Evolutionary conservation across 805 yeast species (phyloP).

Genomic region (Sungouiozyma intestinalis): DNA sequence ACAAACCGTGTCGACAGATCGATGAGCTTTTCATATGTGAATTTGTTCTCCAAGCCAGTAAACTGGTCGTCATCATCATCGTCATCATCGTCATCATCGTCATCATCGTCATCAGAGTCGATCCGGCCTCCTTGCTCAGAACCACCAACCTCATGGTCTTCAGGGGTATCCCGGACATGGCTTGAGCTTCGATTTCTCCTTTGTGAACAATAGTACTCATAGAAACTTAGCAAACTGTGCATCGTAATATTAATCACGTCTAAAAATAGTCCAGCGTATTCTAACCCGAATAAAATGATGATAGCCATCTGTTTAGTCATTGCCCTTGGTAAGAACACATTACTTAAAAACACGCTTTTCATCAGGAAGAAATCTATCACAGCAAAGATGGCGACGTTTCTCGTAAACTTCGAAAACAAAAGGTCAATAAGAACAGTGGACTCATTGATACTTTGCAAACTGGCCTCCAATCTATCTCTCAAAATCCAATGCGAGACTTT

Average conservation of each 20-base stretch:
- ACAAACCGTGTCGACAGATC: conserved; percentile 42
- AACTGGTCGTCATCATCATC: conserved; percentile 35
- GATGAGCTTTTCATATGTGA: conserved; percentile 45
- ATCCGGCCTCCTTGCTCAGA: background rate
- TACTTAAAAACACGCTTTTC: background rate
- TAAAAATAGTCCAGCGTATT: conserved; percentile 54
- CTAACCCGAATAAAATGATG: conserved; percentile 47
- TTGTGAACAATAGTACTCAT: conserved; percentile 36
- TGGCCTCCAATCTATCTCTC: conserved; percentile 35
- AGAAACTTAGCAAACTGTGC: conserved; percentile 31
- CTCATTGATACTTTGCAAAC: conserved; percentile 36
- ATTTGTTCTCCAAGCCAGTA: conserved; percentile 58
- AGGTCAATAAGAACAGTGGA: conserved; percentile 24
- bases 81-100: conserved; percentile 24
- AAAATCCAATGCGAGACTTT: conserved; percentile 74
- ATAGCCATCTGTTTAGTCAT: background rate
- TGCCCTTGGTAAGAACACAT: background rate
- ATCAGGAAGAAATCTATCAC: conserved; percentile 36
- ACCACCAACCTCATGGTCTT: background rate
- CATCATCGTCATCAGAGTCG: conserved; percentile 6
- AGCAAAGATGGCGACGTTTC: conserved; percentile 35
- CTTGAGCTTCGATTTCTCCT: background rate
- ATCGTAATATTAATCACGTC: conserved; percentile 32
- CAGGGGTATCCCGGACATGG: background rate
- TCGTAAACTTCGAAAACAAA: conserved; percentile 14